These are phyloP conservation scores for Suzukiozyma palmioleophila DNA, from an alignment of 1,139 yeast species.

Conservation along the genomic window DNA sequence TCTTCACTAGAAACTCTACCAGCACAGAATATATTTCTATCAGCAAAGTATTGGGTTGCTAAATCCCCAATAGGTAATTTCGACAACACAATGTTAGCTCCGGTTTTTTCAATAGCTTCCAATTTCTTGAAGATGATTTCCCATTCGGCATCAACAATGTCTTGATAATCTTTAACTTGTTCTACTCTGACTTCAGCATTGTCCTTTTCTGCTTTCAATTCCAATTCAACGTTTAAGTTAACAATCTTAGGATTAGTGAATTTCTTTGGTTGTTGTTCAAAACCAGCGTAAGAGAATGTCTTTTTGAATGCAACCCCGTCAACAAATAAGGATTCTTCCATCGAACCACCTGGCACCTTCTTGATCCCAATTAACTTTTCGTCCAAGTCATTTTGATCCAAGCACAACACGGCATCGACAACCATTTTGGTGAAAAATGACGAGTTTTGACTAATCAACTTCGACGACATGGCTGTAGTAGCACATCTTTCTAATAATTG, in stretches of 20 bases:
- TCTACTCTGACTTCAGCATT: slow-evolving; percentile 98
- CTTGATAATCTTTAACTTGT: slow-evolving; percentile 90
- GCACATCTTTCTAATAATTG: slow-evolving; percentile 89
- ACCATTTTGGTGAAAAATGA: slow-evolving; percentile 92
- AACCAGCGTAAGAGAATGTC: slow-evolving; percentile 96
- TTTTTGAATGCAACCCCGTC: slow-evolving; percentile 97
- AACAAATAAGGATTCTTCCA: slow-evolving; percentile 86
- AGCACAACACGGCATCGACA: slow-evolving; percentile 86
- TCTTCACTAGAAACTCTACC: slow-evolving; percentile 90
- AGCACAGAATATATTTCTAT: slow-evolving; percentile 93
- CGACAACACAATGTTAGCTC: slow-evolving; percentile 90
- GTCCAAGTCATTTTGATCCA: slow-evolving; percentile 81
- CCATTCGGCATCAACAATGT: slow-evolving; percentile 98
- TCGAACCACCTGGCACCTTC: slow-evolving; percentile 93
- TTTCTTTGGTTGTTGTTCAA: slow-evolving; percentile 94
- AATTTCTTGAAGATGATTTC: slow-evolving; percentile 83
- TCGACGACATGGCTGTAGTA: slow-evolving; percentile 95
- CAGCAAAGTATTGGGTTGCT: slow-evolving; percentile 98
- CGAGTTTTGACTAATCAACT: slow-evolving; percentile 81
- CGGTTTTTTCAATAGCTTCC: slow-evolving; percentile 75
- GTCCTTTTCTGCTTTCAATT: slow-evolving; percentile 96
- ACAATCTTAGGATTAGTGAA: slow-evolving; percentile 79
- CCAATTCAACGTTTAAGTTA: slow-evolving; percentile 86
- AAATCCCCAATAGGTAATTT: slow-evolving; percentile 96
- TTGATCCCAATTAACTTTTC: slow-evolving; percentile 91